phyloP scores from a whole-genome alignment of 192 early-diverging fungal species.

The Podila minutissima region DNA sequence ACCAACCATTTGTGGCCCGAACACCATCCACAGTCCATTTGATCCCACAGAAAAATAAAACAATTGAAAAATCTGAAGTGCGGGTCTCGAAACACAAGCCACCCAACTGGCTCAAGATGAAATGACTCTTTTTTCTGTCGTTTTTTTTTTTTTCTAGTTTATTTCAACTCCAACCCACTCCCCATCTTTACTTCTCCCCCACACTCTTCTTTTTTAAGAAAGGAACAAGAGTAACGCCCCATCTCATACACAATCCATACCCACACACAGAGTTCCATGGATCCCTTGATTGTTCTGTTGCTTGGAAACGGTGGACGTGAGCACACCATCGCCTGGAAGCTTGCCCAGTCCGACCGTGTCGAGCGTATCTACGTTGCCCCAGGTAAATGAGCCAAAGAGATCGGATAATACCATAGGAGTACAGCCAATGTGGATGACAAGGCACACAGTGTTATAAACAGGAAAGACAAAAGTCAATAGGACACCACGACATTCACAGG shows the following conservation, averaged over 20 bases:
- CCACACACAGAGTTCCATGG: slow-evolving; percentile 5
- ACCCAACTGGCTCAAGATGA: neutral
- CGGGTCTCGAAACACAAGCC: too few species aligned
- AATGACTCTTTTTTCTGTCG: neutral
- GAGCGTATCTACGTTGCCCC: slow-evolving; percentile 91
- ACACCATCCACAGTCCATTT: slow-evolving; percentile 2
- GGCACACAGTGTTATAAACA: too few species aligned
- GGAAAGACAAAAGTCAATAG: too few species aligned
- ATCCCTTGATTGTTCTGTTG: slow-evolving; percentile 77
- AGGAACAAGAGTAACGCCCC: neutral
- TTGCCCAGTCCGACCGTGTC: slow-evolving; percentile 82
- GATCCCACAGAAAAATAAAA: too few species aligned
- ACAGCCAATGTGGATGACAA: too few species aligned
- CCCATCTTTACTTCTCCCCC: neutral
- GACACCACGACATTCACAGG: too few species aligned
- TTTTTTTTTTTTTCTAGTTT: neutral
- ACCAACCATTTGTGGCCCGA: slow-evolving; percentile 7
- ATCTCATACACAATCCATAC: neutral
- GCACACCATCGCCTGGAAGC: slow-evolving; percentile 93
- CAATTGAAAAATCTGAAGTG: too few species aligned
- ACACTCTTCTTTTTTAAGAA: neutral
- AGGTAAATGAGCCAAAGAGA: slow-evolving; percentile 59
- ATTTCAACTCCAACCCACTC: neutral
- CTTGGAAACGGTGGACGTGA: slow-evolving; percentile 97
- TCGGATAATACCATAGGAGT: neutral